phyloP scores from a whole-genome alignment of 2,329 filamentous ascomycete genomes.

The Colletotrichum orbiculare region DNA sequence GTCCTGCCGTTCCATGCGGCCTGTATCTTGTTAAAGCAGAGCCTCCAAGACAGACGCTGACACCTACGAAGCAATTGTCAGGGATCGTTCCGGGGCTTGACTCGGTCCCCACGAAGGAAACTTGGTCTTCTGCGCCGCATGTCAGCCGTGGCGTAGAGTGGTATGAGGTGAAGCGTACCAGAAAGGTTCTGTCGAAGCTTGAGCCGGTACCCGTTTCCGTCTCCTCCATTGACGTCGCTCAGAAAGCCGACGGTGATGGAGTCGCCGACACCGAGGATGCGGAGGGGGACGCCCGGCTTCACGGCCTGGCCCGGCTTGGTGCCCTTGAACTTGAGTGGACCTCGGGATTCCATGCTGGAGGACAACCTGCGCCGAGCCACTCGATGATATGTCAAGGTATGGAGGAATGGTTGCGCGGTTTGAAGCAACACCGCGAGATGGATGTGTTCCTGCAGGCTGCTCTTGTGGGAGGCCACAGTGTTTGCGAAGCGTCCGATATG shows the following conservation, averaged over 20 bases:
- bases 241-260: constrained; percentile 49
- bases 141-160: background rate
- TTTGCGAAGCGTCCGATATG: too few species aligned
- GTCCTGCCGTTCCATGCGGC: constrained; percentile 52
- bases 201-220: constrained; percentile 50
- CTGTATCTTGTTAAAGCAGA: constrained; percentile 21
- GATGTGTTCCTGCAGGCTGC: too few species aligned
- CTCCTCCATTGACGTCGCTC: constrained; percentile 40
- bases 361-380: background rate
- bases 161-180: constrained; percentile 36
- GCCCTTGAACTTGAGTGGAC: constrained; percentile 9
- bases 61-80: constrained; percentile 47
- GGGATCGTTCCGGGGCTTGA: constrained; percentile 42
- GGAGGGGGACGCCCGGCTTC: constrained; percentile 44
- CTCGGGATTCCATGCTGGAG: background rate
- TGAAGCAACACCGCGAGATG: too few species aligned
- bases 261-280: constrained; percentile 51
- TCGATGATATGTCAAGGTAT: background rate
- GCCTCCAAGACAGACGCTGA: background rate
- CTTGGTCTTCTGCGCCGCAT: constrained; percentile 36
- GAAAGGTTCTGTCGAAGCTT: constrained; percentile 44
- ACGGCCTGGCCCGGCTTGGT: constrained; percentile 31
- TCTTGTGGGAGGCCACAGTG: too few species aligned
- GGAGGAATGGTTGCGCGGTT: too few species aligned
- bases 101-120: constrained; percentile 47